Conservation (phyloP, 345 rosid genomes). For the Eutrema yunnanense region DNA sequence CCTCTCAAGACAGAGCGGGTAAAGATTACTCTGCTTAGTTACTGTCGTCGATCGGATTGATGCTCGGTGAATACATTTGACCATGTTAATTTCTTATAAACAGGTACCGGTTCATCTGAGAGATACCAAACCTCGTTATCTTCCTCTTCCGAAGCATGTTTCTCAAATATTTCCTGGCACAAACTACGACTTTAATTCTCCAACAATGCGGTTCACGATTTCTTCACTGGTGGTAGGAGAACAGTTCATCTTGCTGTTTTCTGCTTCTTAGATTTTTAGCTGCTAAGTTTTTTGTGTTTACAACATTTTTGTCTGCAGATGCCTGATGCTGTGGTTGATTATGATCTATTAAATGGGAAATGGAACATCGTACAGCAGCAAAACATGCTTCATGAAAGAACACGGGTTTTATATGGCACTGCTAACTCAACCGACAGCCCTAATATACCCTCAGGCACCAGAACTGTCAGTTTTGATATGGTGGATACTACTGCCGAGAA, state of each 20-base stretch:
- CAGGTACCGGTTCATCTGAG: constrained; percentile 53
- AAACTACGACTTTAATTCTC: constrained; percentile 74
- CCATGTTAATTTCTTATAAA: not conserved
- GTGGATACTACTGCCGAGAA: constrained; percentile 44
- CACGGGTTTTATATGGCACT: constrained; percentile 75
- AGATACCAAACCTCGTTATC: constrained; percentile 61
- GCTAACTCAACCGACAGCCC: constrained; percentile 39
- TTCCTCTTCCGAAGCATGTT: constrained; percentile 77
- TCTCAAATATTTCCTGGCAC: constrained; percentile 77
- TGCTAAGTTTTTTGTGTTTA: not conserved
- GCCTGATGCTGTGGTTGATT: constrained; percentile 97
- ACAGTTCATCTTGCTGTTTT: not conserved
- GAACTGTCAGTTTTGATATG: constrained; percentile 26
- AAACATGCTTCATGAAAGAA: constrained; percentile 89
- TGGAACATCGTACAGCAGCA: constrained; percentile 96
- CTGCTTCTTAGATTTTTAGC: not conserved
- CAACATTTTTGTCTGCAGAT: constrained; percentile 43
- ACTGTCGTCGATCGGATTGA: not conserved
- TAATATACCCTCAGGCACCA: constrained; percentile 32
- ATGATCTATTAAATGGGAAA: constrained; percentile 65
- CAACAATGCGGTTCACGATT: constrained; percentile 78
- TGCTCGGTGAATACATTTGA: constrained; percentile 7
- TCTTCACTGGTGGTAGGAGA: constrained; percentile 85
- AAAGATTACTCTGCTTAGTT: constrained; percentile 5
- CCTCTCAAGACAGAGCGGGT: constrained; percentile 63